Evolutionary conservation across 1,284 basidiomycete species (phyloP), one percentile per base, ranked within the genome.

Genomic region (Tylopilus orsonianus): DNA sequence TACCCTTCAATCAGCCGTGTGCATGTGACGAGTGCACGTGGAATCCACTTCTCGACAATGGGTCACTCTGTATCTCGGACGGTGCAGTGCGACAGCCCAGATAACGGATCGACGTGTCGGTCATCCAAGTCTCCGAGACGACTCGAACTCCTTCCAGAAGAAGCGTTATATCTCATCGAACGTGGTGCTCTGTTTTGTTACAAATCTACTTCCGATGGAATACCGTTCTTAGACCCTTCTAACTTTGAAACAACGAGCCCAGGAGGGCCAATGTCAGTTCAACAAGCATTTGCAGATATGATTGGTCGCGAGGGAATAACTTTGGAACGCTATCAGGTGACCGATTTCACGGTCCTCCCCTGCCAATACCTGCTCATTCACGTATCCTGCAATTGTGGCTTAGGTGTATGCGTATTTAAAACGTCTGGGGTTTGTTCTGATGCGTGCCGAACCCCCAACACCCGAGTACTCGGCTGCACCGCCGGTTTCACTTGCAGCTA

Each of bases 351-450:
- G 26, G 35, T 27, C 5, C 34, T 26, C 5, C 40, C 22, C n/a
- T 41, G 49, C 5, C 23, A 35, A 32, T 33, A 2, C 40, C 13
- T 19, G 22, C 44, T 55, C 32, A 60, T 33, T n/a, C n/a, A n/a
- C n/a, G n/a, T n/a, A n/a, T n/a, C n/a, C 26, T 29, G 13, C 20
- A 32, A 22, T 24, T 24, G 9, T 44, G 10, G n/a, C 16, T 33
- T 44, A 96, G 93, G 90, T 96, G 14, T 98, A 91, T 62, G 82
- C 95, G 0, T 95, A 96, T 65, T 76, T 98, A 20, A 93, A 89
- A 61, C 83, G 96, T 9, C 73, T 98, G 22, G 96, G 96, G 9
- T 99, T 97, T 68, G 80, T 86, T 3, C 83, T 98, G 6, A 91
- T 85, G 40, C 79, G 95, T 18, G 74, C 87, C 1, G 71, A 75